Evolutionary conservation across 176 grass and related monocot genomes (phyloP), one percentile per base, ranked within the genome.

Genomic region (Microstegium vimineum): DNA sequence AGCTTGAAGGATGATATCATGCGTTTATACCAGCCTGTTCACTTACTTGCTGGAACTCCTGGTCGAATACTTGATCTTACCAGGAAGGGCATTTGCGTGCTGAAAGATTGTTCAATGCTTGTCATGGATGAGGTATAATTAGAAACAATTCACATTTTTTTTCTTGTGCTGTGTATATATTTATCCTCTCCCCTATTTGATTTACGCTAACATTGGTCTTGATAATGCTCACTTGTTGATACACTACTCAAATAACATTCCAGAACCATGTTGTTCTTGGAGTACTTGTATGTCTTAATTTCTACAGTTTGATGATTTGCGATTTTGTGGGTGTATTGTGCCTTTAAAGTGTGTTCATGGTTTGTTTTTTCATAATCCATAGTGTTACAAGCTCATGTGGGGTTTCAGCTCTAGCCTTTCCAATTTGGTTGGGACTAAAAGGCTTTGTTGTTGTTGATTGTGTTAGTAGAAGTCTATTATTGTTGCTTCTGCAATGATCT

Each of bases 1-100:
- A 98, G 95, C 81, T 88, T 98, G 82, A 94, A 87, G 86, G 95
- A 98, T 51, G 95, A 98, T 82, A 98, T 98, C 67, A 98, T 98
- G 83, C 92, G 95, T 56, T 66, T 98, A 36, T 93, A 93, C 81
- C 95, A 98, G 76, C 95, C 92, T 84, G 95, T 98, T 45, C 95
- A 98, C 82, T 77, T 98, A 69, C 92, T 98, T 8, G 92, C 86
- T 86, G 95, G 92, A 23, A 98, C 95, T 71, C 95, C 95, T 82
- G 95, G 95, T 28, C 86, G 95, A 22, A 90, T 98, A 86, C 73
- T 94, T 51, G 95, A 98, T 79, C 90, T 98, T 73, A 69, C 79
- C 8, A 94, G 89, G 80, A 98, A 98, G 75, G 95, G 95, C 31
- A 77, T 98, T 60, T 98, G 95, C 68, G n/a, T 94, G 70, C 80